These are phyloP conservation scores for Pyrus betulifolia DNA, from an alignment of 306 rosid genomes.

Conservation along the genomic window DNA sequence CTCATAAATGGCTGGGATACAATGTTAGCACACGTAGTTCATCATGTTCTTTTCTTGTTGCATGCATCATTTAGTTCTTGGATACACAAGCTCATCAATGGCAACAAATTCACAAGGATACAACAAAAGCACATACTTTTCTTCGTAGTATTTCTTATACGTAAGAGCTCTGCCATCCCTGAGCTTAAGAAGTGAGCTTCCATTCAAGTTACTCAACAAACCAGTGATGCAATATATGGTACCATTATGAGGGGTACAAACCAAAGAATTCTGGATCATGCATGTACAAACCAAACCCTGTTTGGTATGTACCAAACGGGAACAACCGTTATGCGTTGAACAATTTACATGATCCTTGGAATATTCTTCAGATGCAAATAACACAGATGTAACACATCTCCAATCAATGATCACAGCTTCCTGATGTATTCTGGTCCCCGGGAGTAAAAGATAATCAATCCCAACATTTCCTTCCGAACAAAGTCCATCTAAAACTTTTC, in stretches of 20 bases:
- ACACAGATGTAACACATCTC: conserved; percentile 39
- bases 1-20: background rate
- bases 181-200: conserved; percentile 40
- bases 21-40: background rate
- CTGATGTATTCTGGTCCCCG: conserved; percentile 21
- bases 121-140: conserved; percentile 32
- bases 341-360: conserved; percentile 18
- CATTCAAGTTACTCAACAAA: conserved; percentile 33
- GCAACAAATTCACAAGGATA: background rate
- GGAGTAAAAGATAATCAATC: conserved; percentile 76
- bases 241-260: conserved; percentile 64
- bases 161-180: conserved; percentile 33
- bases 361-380: conserved; percentile 16
- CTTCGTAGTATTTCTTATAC: conserved; percentile 46
- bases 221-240: conserved; percentile 43
- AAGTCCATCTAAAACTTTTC: conserved; percentile 11
- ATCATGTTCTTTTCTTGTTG: background rate
- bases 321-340: background rate
- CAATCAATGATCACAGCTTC: conserved; percentile 38
- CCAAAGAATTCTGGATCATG: conserved; percentile 46
- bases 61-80: background rate
- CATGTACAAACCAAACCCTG: conserved; percentile 48
- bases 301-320: conserved; percentile 23
- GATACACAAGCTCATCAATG: background rate
- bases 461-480: conserved; percentile 28